Percentiles rank a stretch among this genome's conserved stretches.
Conservation (phyloP, 164 flowering plant species). For the Dillenia turbinata region DNA sequence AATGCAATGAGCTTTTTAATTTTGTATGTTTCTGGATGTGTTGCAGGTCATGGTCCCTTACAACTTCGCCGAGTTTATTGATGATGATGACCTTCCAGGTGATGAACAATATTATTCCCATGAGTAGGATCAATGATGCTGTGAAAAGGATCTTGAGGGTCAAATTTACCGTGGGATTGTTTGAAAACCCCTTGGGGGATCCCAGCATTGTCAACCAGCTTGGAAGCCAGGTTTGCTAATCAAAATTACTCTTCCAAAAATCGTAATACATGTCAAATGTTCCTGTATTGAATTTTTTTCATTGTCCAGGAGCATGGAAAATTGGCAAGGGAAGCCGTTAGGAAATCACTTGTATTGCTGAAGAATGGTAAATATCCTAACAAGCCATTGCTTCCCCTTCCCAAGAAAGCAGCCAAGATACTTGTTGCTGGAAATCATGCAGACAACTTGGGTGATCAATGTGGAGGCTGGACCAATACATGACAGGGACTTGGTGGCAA, state of each 20-base stretch:
- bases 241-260: background rate
- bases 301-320: conserved; percentile 26
- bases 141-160: conserved; percentile 39
- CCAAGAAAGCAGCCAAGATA: conserved; percentile 29
- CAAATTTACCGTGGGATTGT: conserved; percentile 39
- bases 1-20: background rate
- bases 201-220: conserved; percentile 25
- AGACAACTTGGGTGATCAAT: conserved; percentile 31
- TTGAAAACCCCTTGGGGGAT: conserved; percentile 35
- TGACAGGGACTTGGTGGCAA: conserved; percentile 32
- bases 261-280: background rate
- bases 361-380: conserved; percentile 25
- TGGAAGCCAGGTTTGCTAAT: conserved; percentile 29
- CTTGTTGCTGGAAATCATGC: conserved; percentile 36
- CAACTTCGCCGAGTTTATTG: conserved; percentile 28
- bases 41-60: conserved; percentile 36
- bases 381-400: conserved; percentile 24
- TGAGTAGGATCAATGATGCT: conserved; percentile 42
- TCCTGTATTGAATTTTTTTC: no score
- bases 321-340: conserved; percentile 32
- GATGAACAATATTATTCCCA: conserved; percentile 31
- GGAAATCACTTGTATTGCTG: conserved; percentile 29
- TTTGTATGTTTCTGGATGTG: background rate
- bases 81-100: conserved; percentile 26
- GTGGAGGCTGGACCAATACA: conserved; percentile 34